Percentiles rank a stretch among this genome's conserved stretches.
These are phyloP conservation scores for Penicillium maclennaniae DNA, from an alignment of 495 filamentous ascomycete species.

Conservation along the genomic window DNA sequence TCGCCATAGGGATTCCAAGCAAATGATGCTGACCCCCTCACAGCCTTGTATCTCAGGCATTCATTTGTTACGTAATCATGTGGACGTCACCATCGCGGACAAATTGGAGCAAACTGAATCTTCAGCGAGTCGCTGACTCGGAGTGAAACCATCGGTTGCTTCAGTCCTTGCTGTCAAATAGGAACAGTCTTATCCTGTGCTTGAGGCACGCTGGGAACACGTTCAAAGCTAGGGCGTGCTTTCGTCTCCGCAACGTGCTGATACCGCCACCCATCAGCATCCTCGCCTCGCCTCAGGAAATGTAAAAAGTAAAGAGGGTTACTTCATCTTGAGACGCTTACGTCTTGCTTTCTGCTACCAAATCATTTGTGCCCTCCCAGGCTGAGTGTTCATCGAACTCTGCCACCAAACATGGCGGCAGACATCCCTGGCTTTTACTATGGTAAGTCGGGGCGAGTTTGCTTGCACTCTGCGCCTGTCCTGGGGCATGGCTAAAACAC, in stretches of 20 bases:
- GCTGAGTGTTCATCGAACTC: background rate
- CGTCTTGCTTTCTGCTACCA: background rate
- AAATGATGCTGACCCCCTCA: background rate
- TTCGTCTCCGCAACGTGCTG: background rate
- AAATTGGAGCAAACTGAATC: background rate
- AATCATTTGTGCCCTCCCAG: background rate
- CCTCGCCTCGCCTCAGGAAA: background rate
- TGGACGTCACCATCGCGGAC: background rate
- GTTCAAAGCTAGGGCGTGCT: background rate
- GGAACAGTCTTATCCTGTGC: background rate
- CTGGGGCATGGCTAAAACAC: background rate
- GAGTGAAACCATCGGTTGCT: background rate
- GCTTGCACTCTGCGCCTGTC: background rate
- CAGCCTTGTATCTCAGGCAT: background rate
- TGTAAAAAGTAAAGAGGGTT: background rate
- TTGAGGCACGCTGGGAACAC: background rate
- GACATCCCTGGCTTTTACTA: constrained; percentile 49
- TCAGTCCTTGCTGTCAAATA: background rate
- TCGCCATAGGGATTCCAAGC: background rate
- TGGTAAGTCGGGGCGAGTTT: constrained; percentile 21
- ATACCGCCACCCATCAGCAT: background rate
- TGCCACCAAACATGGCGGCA: constrained; percentile 45
- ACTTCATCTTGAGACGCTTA: background rate
- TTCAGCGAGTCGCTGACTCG: background rate
- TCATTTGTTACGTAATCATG: background rate